phyloP scores from a whole-genome alignment of 371 early-diverging fungal species.

The Mucor mucedo region DNA sequence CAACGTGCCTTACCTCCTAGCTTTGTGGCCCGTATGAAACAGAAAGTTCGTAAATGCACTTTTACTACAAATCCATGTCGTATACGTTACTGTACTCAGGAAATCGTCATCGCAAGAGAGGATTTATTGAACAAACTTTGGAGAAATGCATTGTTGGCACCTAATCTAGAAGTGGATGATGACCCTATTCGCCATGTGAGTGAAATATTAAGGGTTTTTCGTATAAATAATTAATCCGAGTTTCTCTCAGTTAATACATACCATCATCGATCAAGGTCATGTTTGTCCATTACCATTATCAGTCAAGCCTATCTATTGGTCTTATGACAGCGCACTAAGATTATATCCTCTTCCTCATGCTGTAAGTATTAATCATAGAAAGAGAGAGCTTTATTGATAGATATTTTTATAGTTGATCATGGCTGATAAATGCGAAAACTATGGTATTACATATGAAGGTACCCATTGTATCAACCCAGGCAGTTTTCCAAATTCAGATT shows the following conservation, averaged over 20 bases:
- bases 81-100: slow-evolving; percentile 83
- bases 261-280: slow-evolving; percentile 85
- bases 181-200: slow-evolving; percentile 69
- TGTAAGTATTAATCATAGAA: slow-evolving; percentile 47
- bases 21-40: slow-evolving; percentile 65
- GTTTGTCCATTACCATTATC: slow-evolving; percentile 81
- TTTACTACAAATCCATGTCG: slow-evolving; percentile 89
- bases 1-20: slow-evolving; percentile 75
- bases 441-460: slow-evolving; percentile 73
- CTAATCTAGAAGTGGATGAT: slow-evolving; percentile 47
- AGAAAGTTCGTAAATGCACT: slow-evolving; percentile 58
- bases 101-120: slow-evolving; percentile 87
- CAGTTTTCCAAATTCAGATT: slow-evolving; percentile 78
- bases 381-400: too few relatives aligned
- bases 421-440: slow-evolving; percentile 83
- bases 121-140: slow-evolving; percentile 78
- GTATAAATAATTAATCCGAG: neutral
- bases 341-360: slow-evolving; percentile 89
- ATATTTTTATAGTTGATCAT: slow-evolving; percentile 68
- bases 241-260: slow-evolving; percentile 71
- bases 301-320: slow-evolving; percentile 78
- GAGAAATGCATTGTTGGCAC: slow-evolving; percentile 75
- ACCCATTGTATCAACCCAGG: slow-evolving; percentile 87
- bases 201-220: neutral
- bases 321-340: slow-evolving; percentile 80